Percentiles rank a stretch among this genome's conserved stretches.
These are phyloP conservation scores for Yamadazyma endophytica DNA, from an alignment of 805 yeast species.

Conservation along the genomic window DNA sequence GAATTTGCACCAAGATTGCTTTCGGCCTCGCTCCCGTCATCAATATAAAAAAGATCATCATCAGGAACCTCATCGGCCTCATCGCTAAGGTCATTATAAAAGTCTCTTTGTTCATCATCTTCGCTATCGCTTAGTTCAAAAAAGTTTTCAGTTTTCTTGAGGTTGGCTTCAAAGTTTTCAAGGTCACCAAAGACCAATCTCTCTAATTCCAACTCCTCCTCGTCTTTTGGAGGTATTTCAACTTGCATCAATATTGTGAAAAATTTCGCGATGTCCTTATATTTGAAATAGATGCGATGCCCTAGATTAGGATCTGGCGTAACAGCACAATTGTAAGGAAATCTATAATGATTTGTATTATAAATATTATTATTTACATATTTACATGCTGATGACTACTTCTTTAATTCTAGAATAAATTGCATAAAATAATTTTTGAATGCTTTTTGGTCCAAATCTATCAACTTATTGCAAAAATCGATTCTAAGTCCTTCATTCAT, in stretches of 20 bases:
- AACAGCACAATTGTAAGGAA: too few relatives aligned
- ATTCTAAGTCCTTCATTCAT: constrained; percentile 56
- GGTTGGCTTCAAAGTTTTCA: constrained; percentile 64
- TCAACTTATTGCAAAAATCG: constrained; percentile 60
- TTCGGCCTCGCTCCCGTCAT: constrained; percentile 29
- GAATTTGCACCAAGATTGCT: too few relatives aligned
- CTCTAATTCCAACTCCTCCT: constrained; percentile 76
- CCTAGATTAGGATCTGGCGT: too few relatives aligned
- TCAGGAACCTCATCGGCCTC: constrained; percentile 30
- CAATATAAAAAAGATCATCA: constrained; percentile 40
- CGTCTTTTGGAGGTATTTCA: constrained; percentile 66
- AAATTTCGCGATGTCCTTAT: too few relatives aligned
- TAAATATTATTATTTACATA: neutral
- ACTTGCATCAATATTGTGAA: too few relatives aligned
- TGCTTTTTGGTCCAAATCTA: constrained; percentile 51
- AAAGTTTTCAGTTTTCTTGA: constrained; percentile 58
- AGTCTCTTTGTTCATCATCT: constrained; percentile 25
- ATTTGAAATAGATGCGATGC: too few relatives aligned
- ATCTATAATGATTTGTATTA: too few relatives aligned
- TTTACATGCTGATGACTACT: neutral
- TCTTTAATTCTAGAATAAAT: constrained; percentile 19
- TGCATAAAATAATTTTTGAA: constrained; percentile 68
- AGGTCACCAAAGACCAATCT: constrained; percentile 86
- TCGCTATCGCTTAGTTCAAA: constrained; percentile 41
- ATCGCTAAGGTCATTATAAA: constrained; percentile 23